Base-by-base conservation (phyloP, 208 protist genomes). In the Leishmania lainsoni region DNA sequence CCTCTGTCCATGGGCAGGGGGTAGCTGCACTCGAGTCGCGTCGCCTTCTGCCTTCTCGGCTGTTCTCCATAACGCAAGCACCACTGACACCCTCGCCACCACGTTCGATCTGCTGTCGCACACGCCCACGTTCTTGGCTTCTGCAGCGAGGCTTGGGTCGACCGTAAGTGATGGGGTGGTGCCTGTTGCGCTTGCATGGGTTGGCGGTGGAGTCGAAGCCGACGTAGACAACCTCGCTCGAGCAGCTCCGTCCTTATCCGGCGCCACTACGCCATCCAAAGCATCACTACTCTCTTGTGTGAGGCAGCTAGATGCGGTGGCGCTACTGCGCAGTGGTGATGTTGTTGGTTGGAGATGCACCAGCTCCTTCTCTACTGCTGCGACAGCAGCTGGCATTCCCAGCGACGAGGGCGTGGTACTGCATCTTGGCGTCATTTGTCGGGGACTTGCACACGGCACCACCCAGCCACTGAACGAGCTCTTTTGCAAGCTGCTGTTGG, bases 291-390 rank as follows among this genome's bases (percentile, higher is more conserved):
- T 48, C 32, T 76, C 72, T 49, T 26, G 69, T 49, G 49, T 81
- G 6, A 29, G 49, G 22, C 14, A 58, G 72, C 5, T 85, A 54
- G 78, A 81, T 39, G 82, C 69, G 39, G 78, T 86, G 32, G 82
- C 68, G n/a, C 32, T 86, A 17, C 61, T 86, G 54, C 82, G 82
- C 6, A 75, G 77, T 20, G 82, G 82, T 32, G 72, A 75, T 65
- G 51, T 86, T 20, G 58, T 86, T 29, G 82, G 82, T 9, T 86
- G 77, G 82, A 26, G 65, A 69, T 71, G 74, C 20, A 14, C 35
- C 39, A 20, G 56, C 8, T 10, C 4, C 56, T 45, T 14, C 72
- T 39, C 49, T 56, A 51, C 22, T 76, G 48, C 72, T 58, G 51
- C n/a, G 8, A 2, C 51, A 48, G 3, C 16, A 0, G n/a, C 49